Evolutionary conservation across 371 early-diverging fungal genomes (phyloP), one percentile per base, ranked within the genome.

Genomic region (Mucor lusitanicus): DNA sequence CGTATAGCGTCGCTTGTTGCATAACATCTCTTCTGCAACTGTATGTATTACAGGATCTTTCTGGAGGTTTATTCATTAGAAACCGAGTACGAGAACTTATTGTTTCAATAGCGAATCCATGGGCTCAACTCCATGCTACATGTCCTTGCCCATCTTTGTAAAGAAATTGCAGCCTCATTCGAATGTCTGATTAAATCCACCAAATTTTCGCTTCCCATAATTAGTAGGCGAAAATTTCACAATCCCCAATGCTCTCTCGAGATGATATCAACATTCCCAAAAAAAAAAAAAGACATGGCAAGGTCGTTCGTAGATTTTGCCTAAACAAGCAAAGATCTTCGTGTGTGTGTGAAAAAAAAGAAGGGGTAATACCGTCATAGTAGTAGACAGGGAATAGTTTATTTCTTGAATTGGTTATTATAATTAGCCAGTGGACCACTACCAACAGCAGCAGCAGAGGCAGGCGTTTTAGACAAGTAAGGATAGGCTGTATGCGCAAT

Each of bases 21-120:
- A 3, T 3, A 1, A 7, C 6, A 3, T 35, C 11, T 35, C 35
- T 7, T 35, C 9, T 8, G 35, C 35, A 59, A 53, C 44, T 40
- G 59, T 5, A 33, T 55, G 30, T 28, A 40, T 55, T 63, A 32
- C 35, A 63, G 32, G 33, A 13, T 28, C 40, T 54, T 50, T 40
- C 40, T 27, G 50, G 32, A 61, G 61, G 53, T 57, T 64, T 64
- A 64, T 64, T 64, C 55, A 37, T 57, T 42, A 64, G 64, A 44
- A 64, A 64, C 30, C 44, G 64, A 57, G 58, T 64, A 39, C 57
- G 58, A 57, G 44, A 64, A 57, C 56, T 64, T 64, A 57, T 57
- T 25, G 64, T 64, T 64, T 57, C 69, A 35, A 69, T 64, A 69
- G 69, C 64, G 57, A 63, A 69, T 37, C 60, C 69, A 59, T 68